A percentile compares a stretch with the other conserved stretches of the same genome.
Conservation (phyloP, 2,329 filamentous ascomycete genomes). For the Thelonectria olida region DNA sequence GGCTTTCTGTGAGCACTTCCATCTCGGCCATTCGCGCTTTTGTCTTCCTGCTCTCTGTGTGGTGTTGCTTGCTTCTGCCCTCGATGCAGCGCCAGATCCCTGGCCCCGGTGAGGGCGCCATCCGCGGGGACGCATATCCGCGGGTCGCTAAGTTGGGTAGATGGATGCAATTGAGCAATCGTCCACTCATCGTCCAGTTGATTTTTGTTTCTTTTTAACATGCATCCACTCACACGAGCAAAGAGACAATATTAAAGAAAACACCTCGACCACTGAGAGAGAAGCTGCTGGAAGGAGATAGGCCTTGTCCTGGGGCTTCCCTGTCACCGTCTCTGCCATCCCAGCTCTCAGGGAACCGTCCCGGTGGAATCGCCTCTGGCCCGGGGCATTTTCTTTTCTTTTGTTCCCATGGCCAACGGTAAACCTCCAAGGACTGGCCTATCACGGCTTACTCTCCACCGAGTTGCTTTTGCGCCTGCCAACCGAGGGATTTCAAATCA, state of each 20-base stretch:
- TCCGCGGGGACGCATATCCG: constrained; percentile 1
- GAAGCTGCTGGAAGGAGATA: constrained; percentile 31
- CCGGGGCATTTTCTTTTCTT: constrained; percentile 26
- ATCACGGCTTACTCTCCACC: not conserved
- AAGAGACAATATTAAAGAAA: constrained; percentile 9
- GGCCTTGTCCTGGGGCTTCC: constrained; percentile 12
- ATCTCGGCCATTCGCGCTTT: not conserved
- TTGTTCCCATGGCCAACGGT: constrained; percentile 14
- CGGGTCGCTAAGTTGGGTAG: not conserved
- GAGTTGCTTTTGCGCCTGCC: constrained; percentile 9
- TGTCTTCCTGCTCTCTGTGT: not conserved
- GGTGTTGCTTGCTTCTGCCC: not conserved
- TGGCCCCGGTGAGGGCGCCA: constrained; percentile 12
- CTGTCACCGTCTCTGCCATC: constrained; percentile 14
- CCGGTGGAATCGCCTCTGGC: constrained; percentile 21
- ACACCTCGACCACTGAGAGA: constrained; percentile 22
- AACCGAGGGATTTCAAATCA: constrained; percentile 3
- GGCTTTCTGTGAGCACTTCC: constrained; percentile 13
- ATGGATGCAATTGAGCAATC: not conserved
- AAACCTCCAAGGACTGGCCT: not conserved
- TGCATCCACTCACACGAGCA: constrained; percentile 27
- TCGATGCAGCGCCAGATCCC: constrained; percentile 3
- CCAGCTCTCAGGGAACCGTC: constrained; percentile 21
- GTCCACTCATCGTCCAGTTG: constrained; percentile 3
- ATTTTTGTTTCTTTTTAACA: not conserved